Conservation (phyloP, 768 basidiomycete genomes). For the Pleurotus djamor region DNA sequence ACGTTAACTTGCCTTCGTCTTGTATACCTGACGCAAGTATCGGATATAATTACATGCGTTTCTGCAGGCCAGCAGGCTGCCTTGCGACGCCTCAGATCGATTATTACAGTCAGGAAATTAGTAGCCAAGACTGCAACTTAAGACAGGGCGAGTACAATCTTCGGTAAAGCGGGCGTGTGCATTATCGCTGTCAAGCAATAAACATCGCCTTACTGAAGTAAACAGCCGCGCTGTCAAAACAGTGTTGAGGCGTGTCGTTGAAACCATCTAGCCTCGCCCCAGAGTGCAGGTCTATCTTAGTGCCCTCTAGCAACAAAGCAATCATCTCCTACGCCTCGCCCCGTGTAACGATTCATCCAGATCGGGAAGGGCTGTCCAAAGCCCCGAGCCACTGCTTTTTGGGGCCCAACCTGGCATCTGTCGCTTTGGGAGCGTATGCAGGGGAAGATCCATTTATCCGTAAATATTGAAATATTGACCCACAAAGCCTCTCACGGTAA, state of each 20-base stretch:
- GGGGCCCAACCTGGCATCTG: neutral
- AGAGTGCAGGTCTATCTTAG: neutral
- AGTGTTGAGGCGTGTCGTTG: neutral
- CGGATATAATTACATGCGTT: no score
- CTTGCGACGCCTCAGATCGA: no score
- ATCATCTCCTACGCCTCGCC: neutral
- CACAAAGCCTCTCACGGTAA: no score
- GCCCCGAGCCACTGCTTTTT: neutral
- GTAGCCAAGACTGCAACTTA: no score
- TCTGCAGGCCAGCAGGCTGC: no score
- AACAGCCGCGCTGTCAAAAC: neutral
- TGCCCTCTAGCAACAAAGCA: neutral
- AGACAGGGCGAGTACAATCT: no score
- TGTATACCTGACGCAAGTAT: no score
- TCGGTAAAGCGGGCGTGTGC: neutral
- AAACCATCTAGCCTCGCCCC: neutral
- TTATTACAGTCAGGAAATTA: no score
- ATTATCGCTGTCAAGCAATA: neutral
- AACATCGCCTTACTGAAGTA: neutral
- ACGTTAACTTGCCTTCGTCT: no score
- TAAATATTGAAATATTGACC: neutral
- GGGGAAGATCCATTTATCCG: neutral
- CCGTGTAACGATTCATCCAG: neutral
- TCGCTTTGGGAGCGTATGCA: neutral
- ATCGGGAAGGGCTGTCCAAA: neutral